Conservation (phyloP, 352 stramenopile species). For the Achlya hypogyna region DNA sequence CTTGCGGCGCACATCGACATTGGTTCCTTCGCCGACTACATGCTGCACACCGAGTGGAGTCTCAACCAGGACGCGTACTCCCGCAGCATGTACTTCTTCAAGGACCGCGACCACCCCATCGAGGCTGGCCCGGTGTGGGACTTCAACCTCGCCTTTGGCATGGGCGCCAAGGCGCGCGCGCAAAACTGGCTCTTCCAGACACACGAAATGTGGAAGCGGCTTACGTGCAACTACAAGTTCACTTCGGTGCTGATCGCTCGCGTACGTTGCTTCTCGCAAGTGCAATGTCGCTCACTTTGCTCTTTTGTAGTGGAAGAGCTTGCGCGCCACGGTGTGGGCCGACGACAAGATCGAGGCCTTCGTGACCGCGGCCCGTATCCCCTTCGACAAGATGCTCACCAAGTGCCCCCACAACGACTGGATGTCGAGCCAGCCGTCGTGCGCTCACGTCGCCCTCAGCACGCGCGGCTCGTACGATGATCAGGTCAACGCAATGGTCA, state of each 20-base stretch:
- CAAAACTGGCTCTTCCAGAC: conserved; percentile 63
- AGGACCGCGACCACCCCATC: conserved; percentile 60
- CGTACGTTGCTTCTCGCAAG: background rate
- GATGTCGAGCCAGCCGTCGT: conserved; percentile 37
- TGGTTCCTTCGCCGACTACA: conserved; percentile 61
- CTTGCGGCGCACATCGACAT: conserved; percentile 57
- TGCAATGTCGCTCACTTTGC: background rate
- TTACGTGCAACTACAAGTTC: conserved; percentile 73
- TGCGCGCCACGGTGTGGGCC: conserved; percentile 43
- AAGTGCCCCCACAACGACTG: conserved; percentile 51
- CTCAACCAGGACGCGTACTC: conserved; percentile 72
- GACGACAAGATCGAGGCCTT: conserved; percentile 42
- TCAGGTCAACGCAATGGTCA: conserved; percentile 35
- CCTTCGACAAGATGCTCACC: conserved; percentile 37
- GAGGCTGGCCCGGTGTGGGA: conserved; percentile 75
- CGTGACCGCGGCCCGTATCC: conserved; percentile 36
- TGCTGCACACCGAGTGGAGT: conserved; percentile 76
- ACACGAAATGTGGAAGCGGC: conserved; percentile 73
- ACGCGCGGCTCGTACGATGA: conserved; percentile 55
- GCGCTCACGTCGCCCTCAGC: conserved; percentile 38
- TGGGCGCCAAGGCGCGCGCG: conserved; percentile 43
- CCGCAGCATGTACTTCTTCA: conserved; percentile 73
- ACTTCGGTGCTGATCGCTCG: conserved; percentile 58
- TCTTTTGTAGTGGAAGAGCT: conserved; percentile 35
- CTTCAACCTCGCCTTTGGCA: conserved; percentile 69